Percentiles rank a stretch among this genome's conserved stretches.
phyloP scores from a whole-genome alignment of 1,139 yeast species.

The Kluyveromyces marxianus region DNA sequence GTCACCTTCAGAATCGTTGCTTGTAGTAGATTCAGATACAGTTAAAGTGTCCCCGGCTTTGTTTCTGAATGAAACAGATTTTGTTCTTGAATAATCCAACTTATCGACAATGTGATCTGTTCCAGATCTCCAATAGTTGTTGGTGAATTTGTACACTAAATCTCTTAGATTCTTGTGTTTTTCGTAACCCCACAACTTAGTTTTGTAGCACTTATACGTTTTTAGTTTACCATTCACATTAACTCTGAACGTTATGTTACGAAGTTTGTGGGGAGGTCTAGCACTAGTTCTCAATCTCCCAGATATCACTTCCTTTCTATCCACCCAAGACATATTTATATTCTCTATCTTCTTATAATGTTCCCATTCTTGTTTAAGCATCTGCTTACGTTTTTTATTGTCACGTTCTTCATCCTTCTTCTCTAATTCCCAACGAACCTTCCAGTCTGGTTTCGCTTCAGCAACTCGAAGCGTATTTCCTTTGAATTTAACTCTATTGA shows the following conservation, averaged over 20 bases:
- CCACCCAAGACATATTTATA: constrained; percentile 35
- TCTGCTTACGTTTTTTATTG: constrained; percentile 23
- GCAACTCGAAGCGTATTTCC: constrained; percentile 58
- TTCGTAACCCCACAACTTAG: constrained; percentile 86
- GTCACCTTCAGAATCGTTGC: constrained; percentile 24
- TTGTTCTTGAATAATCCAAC: constrained; percentile 26
- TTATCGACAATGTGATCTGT: constrained; percentile 72
- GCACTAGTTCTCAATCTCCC: constrained; percentile 58
- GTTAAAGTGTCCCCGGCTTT: constrained; percentile 16
- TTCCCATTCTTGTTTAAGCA: constrained; percentile 34
- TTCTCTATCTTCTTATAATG: constrained; percentile 36
- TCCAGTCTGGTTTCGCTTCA: constrained; percentile 39
- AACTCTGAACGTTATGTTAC: constrained; percentile 59
- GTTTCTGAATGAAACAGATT: constrained; percentile 11
- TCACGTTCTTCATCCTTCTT: constrained; percentile 31
- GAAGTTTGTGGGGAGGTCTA: constrained; percentile 39
- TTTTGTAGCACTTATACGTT: constrained; percentile 52
- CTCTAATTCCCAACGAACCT: constrained; percentile 39
- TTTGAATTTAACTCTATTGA: constrained; percentile 68
- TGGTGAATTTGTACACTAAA: constrained; percentile 49
- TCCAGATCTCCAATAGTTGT: constrained; percentile 73
- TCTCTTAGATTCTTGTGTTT: constrained; percentile 55
- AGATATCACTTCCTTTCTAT: constrained; percentile 43
- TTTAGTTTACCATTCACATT: constrained; percentile 55
- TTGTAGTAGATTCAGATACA: constrained; percentile 19